Conservation (phyloP, 805 yeast genomes). For the Saccharomycopsis guyanensis region DNA sequence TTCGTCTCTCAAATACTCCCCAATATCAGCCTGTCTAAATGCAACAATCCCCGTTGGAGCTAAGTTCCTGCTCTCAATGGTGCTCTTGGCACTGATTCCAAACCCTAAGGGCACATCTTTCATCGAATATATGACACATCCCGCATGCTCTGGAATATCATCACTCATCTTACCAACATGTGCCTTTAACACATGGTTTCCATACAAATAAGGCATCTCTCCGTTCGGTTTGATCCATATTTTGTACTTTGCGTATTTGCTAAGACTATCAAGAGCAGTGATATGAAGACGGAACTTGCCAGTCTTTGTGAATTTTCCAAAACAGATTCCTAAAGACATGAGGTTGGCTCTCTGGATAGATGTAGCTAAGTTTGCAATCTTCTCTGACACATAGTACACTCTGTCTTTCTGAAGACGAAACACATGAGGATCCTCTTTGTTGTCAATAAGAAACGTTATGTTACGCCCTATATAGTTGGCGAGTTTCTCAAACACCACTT, state of each 20-base stretch:
- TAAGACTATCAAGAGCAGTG: slow-evolving; percentile 76
- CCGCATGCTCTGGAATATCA: slow-evolving; percentile 97
- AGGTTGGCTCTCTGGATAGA: slow-evolving; percentile 81
- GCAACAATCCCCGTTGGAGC: slow-evolving; percentile 95
- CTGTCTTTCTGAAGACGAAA: slow-evolving; percentile 94
- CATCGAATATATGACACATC: slow-evolving; percentile 89
- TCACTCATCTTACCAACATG: slow-evolving; percentile 96
- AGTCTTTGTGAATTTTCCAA: slow-evolving; percentile 95
- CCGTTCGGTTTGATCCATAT: slow-evolving; percentile 96
- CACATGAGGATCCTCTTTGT: slow-evolving; percentile 79
- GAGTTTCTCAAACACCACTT: slow-evolving; percentile 88
- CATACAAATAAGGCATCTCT: slow-evolving; percentile 96
- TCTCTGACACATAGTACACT: slow-evolving; percentile 85
- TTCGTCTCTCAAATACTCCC: slow-evolving; percentile 96
- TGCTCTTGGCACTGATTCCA: slow-evolving; percentile 89
- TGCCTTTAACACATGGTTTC: slow-evolving; percentile 93
- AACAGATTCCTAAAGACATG: slow-evolving; percentile 88
- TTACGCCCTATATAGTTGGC: slow-evolving; percentile 97
- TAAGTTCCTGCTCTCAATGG: slow-evolving; percentile 76
- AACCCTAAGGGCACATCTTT: slow-evolving; percentile 88
- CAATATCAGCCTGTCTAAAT: slow-evolving; percentile 95
- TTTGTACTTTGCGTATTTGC: slow-evolving; percentile 86
- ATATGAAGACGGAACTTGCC: slow-evolving; percentile 94
- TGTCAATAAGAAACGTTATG: slow-evolving; percentile 79
- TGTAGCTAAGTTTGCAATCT: slow-evolving; percentile 80